These are phyloP conservation scores for Sindora glabra DNA, from an alignment of 306 rosid species.

Conservation along the genomic window DNA sequence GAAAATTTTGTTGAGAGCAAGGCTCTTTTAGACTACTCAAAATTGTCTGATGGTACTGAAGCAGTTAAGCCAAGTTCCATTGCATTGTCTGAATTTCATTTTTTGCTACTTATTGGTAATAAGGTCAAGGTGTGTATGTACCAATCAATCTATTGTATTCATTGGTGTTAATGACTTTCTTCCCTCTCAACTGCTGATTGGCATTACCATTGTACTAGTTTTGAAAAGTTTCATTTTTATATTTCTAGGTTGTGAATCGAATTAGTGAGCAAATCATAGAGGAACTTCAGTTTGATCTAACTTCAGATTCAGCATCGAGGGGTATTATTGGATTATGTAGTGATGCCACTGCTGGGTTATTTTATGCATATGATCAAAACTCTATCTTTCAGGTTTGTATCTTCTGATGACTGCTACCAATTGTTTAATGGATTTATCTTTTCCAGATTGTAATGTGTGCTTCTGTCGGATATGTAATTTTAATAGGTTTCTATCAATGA, in stretches of 20 bases:
- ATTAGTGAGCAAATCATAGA: constrained; percentile 84
- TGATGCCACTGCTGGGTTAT: constrained; percentile 95
- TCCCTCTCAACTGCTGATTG: neutral
- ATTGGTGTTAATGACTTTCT: neutral
- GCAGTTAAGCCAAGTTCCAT: constrained; percentile 72
- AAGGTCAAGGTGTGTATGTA: constrained; percentile 69
- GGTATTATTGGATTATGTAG: constrained; percentile 94
- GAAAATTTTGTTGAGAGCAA: constrained; percentile 95
- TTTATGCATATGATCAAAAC: constrained; percentile 91
- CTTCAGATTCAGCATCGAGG: constrained; percentile 71
- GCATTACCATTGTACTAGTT: neutral
- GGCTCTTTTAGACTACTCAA: constrained; percentile 78
- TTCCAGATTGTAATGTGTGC: constrained; percentile 11
- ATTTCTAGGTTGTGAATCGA: constrained; percentile 84
- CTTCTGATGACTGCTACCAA: constrained; percentile 12
- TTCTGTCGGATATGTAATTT: constrained; percentile 26
- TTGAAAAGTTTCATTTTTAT: neutral
- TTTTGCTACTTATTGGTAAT: constrained; percentile 86
- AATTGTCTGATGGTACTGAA: constrained; percentile 70
- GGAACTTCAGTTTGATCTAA: constrained; percentile 93
- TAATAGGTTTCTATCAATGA: constrained; percentile 86
- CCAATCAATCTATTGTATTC: neutral
- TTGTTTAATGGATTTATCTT: constrained; percentile 9
- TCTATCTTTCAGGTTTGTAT: constrained; percentile 85
- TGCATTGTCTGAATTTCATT: constrained; percentile 93